Evolutionary conservation across 768 basidiomycete species (phyloP).

Genomic region (Leccinum disarticulatum): DNA sequence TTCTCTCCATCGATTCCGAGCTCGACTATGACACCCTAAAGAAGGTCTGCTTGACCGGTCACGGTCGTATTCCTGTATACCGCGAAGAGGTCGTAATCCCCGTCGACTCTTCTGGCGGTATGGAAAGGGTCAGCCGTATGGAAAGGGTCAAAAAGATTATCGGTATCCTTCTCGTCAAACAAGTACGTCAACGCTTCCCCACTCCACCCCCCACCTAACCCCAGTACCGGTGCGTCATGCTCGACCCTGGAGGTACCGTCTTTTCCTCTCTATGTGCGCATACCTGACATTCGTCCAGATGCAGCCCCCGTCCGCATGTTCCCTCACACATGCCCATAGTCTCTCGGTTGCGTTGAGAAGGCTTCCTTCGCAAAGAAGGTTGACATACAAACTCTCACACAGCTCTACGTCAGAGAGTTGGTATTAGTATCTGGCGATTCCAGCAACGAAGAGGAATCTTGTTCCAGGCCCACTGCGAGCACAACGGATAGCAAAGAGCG

Average conservation of each 20-base stretch:
- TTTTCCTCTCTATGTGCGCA: no score
- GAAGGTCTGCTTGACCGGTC: no score
- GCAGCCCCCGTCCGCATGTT: conserved; percentile 80
- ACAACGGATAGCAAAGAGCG: conserved; percentile 20
- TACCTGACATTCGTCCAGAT: conserved; percentile 42
- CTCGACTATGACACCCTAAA: no score
- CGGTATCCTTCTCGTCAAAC: conserved; percentile 86
- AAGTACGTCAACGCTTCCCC: conserved; percentile 34
- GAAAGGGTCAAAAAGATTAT: conserved; percentile 89
- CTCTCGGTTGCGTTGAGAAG: conserved; percentile 68
- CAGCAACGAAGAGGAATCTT: conserved; percentile 41
- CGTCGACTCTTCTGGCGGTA: no score
- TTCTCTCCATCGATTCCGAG: conserved; percentile 82
- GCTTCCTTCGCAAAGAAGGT: conserved; percentile 82
- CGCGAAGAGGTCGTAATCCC: no score
- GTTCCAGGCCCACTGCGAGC: conserved; percentile 19
- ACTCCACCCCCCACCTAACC: background rate
- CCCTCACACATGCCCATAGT: conserved; percentile 94
- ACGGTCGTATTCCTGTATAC: no score
- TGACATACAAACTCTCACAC: conserved; percentile 76
- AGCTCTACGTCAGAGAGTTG: conserved; percentile 71
- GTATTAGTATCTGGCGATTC: conserved; percentile 60
- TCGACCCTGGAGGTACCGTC: conserved; percentile 74
- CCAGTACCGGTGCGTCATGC: conserved; percentile 58
- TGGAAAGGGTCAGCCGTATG: no score